Percentiles rank a stretch among this genome's conserved stretches.
These are phyloP conservation scores for Diaporthe nobilis DNA, from an alignment of 2,329 filamentous ascomycete genomes.

Conservation along the genomic window DNA sequence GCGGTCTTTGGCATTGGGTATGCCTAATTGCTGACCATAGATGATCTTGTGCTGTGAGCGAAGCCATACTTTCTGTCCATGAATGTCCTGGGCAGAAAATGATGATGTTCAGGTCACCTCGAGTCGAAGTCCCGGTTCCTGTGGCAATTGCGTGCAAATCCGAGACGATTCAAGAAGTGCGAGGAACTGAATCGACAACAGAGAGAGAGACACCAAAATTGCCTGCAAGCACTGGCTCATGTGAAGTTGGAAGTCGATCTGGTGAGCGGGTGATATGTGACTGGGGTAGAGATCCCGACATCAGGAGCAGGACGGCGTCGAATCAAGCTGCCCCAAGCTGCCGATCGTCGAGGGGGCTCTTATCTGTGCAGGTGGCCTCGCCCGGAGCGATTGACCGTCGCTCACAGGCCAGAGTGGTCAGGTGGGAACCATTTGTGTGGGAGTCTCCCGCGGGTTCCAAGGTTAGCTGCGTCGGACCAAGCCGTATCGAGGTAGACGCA, in stretches of 20 bases:
- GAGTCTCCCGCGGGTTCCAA: conserved; percentile 18
- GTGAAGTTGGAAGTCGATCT: conserved; percentile 4
- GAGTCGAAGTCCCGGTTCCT: background rate
- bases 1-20: background rate
- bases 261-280: conserved; percentile 23
- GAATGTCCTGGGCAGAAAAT: too few species aligned
- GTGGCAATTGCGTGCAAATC: background rate
- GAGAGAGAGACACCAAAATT: background rate
- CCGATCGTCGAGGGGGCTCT: conserved; percentile 12
- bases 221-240: background rate
- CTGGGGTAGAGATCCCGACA: conserved; percentile 1
- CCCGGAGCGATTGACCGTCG: conserved; percentile 8
- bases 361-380: conserved; percentile 15
- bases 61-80: background rate
- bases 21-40: background rate
- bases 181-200: background rate
- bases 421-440: conserved; percentile 18
- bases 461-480: conserved; percentile 8
- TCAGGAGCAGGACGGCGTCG: conserved; percentile 14
- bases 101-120: background rate
- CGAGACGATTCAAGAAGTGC: background rate
- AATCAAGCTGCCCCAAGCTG: conserved; percentile 1
- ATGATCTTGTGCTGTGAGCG: background rate
- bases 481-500: conserved; percentile 22
- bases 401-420: conserved; percentile 21